phyloP scores from a whole-genome alignment of 148 eudicot species.

The Amaranthus hypochondriacus region DNA sequence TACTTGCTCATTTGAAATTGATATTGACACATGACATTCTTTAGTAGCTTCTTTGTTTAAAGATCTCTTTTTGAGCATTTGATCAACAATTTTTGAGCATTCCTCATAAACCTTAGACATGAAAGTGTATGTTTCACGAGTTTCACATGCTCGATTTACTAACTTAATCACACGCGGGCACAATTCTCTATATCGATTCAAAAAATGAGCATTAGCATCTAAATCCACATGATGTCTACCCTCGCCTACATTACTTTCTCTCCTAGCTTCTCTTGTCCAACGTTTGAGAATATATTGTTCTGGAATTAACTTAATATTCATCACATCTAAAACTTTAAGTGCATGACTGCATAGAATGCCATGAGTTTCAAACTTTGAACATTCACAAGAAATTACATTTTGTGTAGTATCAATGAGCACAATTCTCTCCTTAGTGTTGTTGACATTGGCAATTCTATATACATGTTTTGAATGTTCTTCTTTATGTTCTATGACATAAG shows the following conservation, averaged over 20 bases:
- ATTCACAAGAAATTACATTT: slow-evolving; percentile 23
- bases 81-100: not conserved
- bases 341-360: slow-evolving; percentile 34
- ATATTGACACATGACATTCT: slow-evolving; percentile 3
- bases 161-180: not conserved
- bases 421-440: slow-evolving; percentile 14
- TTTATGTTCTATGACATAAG: slow-evolving; percentile 15
- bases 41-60: not conserved
- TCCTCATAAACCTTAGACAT: not conserved
- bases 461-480: not conserved
- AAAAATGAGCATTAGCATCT: not conserved
- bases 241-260: not conserved
- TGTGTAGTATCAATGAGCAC: slow-evolving; percentile 15
- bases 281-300: slow-evolving; percentile 25
- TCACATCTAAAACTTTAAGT: slow-evolving; percentile 32
- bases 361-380: slow-evolving; percentile 28
- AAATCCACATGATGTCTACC: not conserved
- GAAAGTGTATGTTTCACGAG: slow-evolving; percentile 5
- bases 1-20: not conserved
- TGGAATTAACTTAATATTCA: slow-evolving; percentile 31
- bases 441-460: slow-evolving; percentile 21
- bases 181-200: slow-evolving; percentile 1
- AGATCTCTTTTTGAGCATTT: not conserved
- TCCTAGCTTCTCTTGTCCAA: slow-evolving; percentile 30
- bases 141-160: not conserved